A percentile compares a stretch with the other conserved stretches of the same genome.
Evolutionary conservation across 2,329 filamentous ascomycete genomes (phyloP).

Genomic region (Rutstroemia sydowiana): DNA sequence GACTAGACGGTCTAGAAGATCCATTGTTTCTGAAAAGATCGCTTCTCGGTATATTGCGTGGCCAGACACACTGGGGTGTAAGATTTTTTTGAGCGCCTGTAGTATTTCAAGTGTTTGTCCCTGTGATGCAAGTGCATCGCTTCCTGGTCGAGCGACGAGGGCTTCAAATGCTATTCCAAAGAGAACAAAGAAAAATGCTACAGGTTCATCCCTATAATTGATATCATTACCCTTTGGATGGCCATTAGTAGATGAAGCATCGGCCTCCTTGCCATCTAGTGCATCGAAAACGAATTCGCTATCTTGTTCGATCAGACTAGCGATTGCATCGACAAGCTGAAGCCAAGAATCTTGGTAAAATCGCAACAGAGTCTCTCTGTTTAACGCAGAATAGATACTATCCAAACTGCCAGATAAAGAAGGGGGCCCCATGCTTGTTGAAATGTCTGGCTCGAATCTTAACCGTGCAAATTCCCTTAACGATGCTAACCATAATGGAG

Average conservation of each 20-base stretch:
- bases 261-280: slow-evolving; percentile 72
- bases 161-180: slow-evolving; percentile 97
- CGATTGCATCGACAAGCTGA: slow-evolving; percentile 93
- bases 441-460: slow-evolving; percentile 94
- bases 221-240: slow-evolving; percentile 67
- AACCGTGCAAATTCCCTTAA: slow-evolving; percentile 88
- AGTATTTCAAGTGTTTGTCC: slow-evolving; percentile 84
- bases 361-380: slow-evolving; percentile 83
- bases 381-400: slow-evolving; percentile 89
- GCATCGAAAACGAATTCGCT: slow-evolving; percentile 97
- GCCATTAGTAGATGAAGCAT: slow-evolving; percentile 31
- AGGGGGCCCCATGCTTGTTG: slow-evolving; percentile 75
- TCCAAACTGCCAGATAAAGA: slow-evolving; percentile 81
- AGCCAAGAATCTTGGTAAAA: slow-evolving; percentile 99
- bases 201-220: slow-evolving; percentile 95
- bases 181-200: slow-evolving; percentile 97
- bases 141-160: slow-evolving; percentile 69
- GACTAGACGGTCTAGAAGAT: slow-evolving; percentile 84
- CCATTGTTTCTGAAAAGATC: slow-evolving; percentile 95
- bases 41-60: slow-evolving; percentile 95
- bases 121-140: slow-evolving; percentile 60
- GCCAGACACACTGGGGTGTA: slow-evolving; percentile 88
- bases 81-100: slow-evolving; percentile 85
- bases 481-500: slow-evolving; percentile 89
- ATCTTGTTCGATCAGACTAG: slow-evolving; percentile 93